These are phyloP conservation scores for Ophioceras dolichostomum DNA, from an alignment of 2,329 filamentous ascomycete genomes.

Conservation along the genomic window DNA sequence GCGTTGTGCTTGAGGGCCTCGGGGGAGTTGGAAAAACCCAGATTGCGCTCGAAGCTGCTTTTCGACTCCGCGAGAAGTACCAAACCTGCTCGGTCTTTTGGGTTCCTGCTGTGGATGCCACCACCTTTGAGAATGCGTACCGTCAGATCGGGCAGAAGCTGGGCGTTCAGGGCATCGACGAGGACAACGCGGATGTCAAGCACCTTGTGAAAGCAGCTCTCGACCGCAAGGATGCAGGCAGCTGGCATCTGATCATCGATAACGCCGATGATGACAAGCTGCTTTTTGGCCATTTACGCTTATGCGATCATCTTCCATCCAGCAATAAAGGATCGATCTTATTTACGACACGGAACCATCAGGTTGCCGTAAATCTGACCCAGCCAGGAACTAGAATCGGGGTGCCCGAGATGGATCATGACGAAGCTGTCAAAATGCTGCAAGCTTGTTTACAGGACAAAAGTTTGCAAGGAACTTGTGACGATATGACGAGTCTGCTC, in stretches of 20 bases:
- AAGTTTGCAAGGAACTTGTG: no score
- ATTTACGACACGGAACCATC: neutral
- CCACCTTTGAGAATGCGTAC: conserved; percentile 21
- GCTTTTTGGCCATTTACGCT: neutral
- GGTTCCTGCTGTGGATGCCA: conserved; percentile 18
- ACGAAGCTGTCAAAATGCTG: neutral
- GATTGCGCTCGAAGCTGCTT: conserved; percentile 22
- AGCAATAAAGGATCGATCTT: neutral
- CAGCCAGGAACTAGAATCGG: neutral
- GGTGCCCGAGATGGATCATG: neutral
- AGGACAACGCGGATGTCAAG: neutral
- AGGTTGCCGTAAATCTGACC: neutral
- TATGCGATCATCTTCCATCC: neutral
- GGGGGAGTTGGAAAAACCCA: conserved; percentile 26
- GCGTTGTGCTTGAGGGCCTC: conserved; percentile 17
- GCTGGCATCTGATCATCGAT: neutral
- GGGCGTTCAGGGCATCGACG: neutral
- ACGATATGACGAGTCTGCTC: neutral
- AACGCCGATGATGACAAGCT: neutral
- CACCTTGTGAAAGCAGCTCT: neutral
- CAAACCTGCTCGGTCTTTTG: conserved; percentile 26
- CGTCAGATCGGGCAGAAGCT: neutral
- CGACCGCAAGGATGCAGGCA: neutral
- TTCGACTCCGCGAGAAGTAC: conserved; percentile 11
- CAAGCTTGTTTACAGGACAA: no score